phyloP scores from a whole-genome alignment of 2,329 filamentous ascomycete genomes.

The Aaosphaeria arxii region DNA sequence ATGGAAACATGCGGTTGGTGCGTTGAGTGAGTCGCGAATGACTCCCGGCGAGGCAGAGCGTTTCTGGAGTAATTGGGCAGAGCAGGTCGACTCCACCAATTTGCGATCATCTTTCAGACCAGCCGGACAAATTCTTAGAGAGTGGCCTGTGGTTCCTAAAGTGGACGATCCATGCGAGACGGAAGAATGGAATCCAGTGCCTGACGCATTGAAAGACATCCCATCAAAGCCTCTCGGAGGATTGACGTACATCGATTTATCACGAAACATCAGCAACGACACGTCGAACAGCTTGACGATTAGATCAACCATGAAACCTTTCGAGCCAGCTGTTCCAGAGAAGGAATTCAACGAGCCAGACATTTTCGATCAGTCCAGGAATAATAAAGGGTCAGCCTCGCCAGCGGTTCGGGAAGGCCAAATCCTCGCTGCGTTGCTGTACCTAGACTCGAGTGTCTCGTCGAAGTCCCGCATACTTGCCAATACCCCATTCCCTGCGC shows the following conservation, averaged over 20 bases:
- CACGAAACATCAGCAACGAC: neutral
- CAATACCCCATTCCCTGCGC: conserved; percentile 19
- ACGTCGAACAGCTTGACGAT: neutral
- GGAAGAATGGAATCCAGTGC: conserved; percentile 26
- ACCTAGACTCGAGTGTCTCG: conserved; percentile 22
- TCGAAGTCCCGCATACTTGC: conserved; percentile 17
- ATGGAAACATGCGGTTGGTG: conserved; percentile 26
- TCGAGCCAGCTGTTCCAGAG: neutral
- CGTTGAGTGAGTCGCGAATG: conserved; percentile 25
- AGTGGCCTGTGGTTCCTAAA: conserved; percentile 16
- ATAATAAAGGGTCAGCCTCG: conserved; percentile 1
- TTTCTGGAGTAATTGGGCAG: conserved; percentile 21
- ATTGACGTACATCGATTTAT: conserved; percentile 23
- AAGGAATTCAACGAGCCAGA: neutral
- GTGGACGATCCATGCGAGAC: conserved; percentile 9
- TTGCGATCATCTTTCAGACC: neutral
- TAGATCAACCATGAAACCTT: neutral
- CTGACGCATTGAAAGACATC: conserved; percentile 5
- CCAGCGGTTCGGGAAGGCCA: conserved; percentile 26
- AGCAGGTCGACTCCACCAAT: conserved; percentile 1
- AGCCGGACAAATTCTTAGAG: neutral
- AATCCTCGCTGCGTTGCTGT: conserved; percentile 32
- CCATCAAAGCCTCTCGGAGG: conserved; percentile 8
- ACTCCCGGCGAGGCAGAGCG: conserved; percentile 22
- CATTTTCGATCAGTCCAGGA: conserved; percentile 7